Percentiles rank a stretch among this genome's conserved stretches.
These are phyloP conservation scores for Monosporascus sp. DNA, from an alignment of 2,329 filamentous ascomycete genomes.

Conservation along the genomic window DNA sequence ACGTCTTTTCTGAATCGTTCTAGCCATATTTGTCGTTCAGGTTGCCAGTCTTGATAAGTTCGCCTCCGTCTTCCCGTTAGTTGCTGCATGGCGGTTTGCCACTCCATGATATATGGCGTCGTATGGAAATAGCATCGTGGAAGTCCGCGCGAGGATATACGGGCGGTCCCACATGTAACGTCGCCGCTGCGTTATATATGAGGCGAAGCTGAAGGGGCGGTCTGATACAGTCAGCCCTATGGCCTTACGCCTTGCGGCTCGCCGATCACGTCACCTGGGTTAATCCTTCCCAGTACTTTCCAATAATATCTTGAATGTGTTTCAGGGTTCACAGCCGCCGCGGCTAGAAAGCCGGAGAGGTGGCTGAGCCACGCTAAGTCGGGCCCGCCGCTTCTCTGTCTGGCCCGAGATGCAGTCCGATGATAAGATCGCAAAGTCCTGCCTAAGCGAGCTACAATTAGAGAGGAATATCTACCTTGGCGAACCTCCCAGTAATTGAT, in stretches of 20 bases:
- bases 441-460: background rate
- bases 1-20: background rate
- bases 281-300: background rate
- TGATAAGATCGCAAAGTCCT: background rate
- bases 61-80: background rate
- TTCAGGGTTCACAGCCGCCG: background rate
- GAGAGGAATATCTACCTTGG: too few relatives aligned
- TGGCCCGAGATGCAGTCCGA: background rate
- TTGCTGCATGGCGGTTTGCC: background rate
- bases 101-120: background rate
- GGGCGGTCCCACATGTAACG: background rate
- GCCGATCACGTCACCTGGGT: background rate
- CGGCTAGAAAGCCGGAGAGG: background rate
- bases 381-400: background rate
- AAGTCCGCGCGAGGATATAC: background rate
- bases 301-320: background rate
- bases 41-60: background rate
- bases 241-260: background rate
- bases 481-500: too few relatives aligned
- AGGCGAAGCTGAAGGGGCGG: background rate
- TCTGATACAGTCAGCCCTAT: background rate
- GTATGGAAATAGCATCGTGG: background rate
- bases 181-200: background rate
- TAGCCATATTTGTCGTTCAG: background rate
- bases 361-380: background rate